phyloP scores from a whole-genome alignment of 768 basidiomycete genomes.

The Amyloporia xantha region DNA sequence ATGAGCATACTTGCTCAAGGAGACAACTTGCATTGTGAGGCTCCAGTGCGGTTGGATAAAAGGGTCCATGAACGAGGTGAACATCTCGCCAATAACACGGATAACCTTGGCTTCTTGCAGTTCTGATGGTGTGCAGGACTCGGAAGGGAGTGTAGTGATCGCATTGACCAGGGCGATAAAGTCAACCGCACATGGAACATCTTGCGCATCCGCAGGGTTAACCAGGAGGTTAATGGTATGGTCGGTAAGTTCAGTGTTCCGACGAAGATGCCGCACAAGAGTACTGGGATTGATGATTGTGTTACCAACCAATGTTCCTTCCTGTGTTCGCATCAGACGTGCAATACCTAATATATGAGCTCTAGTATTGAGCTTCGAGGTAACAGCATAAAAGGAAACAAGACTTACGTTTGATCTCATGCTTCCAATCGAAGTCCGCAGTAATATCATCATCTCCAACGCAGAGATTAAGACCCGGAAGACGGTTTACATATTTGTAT shows the following conservation, averaged over 20 bases:
- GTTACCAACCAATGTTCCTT: constrained; percentile 11
- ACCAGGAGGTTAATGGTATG: constrained; percentile 11
- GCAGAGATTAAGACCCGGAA: constrained; percentile 13
- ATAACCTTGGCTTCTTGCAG: constrained; percentile 13
- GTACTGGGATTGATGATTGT: constrained; percentile 13
- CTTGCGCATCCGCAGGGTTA: constrained; percentile 21
- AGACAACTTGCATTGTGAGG: constrained; percentile 7
- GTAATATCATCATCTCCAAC: constrained; percentile 12
- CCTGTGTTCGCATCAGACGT: constrained; percentile 8
- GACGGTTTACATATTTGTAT: constrained; percentile 8
- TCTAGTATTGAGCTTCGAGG: neutral
- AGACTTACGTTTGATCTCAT: constrained; percentile 17
- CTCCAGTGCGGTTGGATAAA: constrained; percentile 3
- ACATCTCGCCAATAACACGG: constrained; percentile 23
- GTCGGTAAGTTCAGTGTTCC: constrained; percentile 1
- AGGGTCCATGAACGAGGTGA: constrained; percentile 10
- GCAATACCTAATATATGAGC: constrained; percentile 9
- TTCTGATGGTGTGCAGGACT: constrained; percentile 16
- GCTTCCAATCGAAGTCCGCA: constrained; percentile 15
- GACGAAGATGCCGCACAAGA: constrained; percentile 6
- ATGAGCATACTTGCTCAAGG: constrained; percentile 12
- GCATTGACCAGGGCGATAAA: constrained; percentile 18
- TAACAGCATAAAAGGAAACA: neutral
- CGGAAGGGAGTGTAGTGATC: constrained; percentile 12
- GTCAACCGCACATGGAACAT: constrained; percentile 19